Conservation (phyloP, 2,329 filamentous ascomycete species). For the Arthrobotrys megalospora region DNA sequence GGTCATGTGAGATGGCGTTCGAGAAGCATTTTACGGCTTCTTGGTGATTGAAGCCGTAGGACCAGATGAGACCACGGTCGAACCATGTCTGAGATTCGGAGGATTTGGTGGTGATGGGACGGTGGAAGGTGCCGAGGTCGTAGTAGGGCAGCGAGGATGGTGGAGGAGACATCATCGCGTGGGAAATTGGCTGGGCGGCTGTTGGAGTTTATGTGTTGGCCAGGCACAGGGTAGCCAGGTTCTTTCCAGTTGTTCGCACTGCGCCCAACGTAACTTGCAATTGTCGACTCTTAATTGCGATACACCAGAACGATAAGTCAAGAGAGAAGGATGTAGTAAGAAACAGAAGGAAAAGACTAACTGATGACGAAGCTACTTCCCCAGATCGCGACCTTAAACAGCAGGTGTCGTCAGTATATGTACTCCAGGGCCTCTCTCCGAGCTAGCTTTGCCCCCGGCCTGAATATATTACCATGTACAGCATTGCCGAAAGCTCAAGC, state of each 20-base stretch:
- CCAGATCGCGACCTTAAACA: background rate
- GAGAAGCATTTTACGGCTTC: conserved; percentile 78
- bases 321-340: background rate
- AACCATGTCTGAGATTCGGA: conserved; percentile 77
- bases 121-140: conserved; percentile 75
- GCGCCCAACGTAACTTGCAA: background rate
- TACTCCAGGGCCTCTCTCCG: background rate
- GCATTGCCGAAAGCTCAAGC: conserved; percentile 25
- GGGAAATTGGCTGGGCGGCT: conserved; percentile 1
- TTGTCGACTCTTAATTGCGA: background rate
- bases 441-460: conserved; percentile 17
- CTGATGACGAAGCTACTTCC: background rate
- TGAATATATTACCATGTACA: no score
- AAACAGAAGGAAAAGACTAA: background rate
- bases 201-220: conserved; percentile 42
- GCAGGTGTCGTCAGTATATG: conserved; percentile 19
- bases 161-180: conserved; percentile 35
- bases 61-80: conserved; percentile 80
- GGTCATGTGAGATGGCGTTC: conserved; percentile 73
- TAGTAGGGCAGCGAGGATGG: conserved; percentile 66
- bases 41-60: conserved; percentile 82
- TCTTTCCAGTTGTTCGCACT: background rate
- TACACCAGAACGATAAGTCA: background rate
- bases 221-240: background rate
- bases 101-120: conserved; percentile 72